phyloP scores from a whole-genome alignment of 2,329 filamentous ascomycete species.

The Amphichorda felina region DNA sequence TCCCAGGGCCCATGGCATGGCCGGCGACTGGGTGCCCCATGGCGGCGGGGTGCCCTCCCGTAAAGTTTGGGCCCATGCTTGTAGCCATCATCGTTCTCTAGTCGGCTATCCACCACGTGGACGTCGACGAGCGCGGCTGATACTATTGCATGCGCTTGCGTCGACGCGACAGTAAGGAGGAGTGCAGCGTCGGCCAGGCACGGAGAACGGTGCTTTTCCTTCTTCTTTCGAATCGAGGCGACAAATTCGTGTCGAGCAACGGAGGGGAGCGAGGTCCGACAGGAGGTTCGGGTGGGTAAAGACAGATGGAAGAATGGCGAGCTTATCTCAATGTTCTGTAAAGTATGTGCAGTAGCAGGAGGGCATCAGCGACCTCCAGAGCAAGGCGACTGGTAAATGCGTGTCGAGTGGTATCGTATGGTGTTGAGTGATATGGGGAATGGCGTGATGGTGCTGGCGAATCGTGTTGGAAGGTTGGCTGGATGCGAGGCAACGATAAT shows the following conservation, averaged over 20 bases:
- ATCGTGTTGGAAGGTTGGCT: no score
- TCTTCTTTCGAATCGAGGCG: neutral
- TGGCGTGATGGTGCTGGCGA: no score
- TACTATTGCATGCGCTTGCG: conserved; percentile 34
- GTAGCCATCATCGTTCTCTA: conserved; percentile 51
- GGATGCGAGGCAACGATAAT: no score
- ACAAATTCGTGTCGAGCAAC: neutral
- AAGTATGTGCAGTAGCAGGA: no score
- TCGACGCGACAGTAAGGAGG: neutral
- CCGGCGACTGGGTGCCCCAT: conserved; percentile 62
- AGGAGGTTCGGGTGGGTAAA: no score
- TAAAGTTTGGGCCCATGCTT: conserved; percentile 50
- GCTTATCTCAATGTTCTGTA: no score
- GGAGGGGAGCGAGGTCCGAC: neutral
- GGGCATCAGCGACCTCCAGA: no score
- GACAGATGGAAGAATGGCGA: no score
- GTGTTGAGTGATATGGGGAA: no score
- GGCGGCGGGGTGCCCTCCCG: conserved; percentile 50
- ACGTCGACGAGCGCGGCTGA: conserved; percentile 37
- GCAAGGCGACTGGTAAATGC: no score
- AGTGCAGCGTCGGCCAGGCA: no score
- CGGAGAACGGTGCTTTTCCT: neutral
- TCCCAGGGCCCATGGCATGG: conserved; percentile 50
- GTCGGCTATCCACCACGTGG: conserved; percentile 48
- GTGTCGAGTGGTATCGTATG: no score